Evolutionary conservation across 495 filamentous ascomycete genomes (phyloP).

Genomic region (Emericellopsis terricola): DNA sequence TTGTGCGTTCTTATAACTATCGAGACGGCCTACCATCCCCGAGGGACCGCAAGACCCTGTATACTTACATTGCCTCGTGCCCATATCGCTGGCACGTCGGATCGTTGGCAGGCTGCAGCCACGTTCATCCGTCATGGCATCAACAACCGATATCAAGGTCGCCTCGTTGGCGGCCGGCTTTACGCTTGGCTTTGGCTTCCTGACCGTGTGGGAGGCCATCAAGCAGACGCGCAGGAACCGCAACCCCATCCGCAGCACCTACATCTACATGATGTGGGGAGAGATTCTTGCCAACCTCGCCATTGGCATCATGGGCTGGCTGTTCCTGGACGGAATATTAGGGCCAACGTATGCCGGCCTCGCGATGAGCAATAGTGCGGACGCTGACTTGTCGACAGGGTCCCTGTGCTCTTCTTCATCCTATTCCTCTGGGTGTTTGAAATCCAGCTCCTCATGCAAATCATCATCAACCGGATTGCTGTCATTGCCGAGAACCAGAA

Average conservation of each 20-base stretch:
- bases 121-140: too few species aligned
- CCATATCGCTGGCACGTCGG: too few species aligned
- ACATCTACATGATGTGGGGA: slow-evolving; percentile 25
- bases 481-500: slow-evolving; percentile 16
- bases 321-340: slow-evolving; percentile 17
- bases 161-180: slow-evolving; percentile 21
- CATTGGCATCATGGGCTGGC: slow-evolving; percentile 19
- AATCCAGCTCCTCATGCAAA: slow-evolving; percentile 24
- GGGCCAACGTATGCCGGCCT: slow-evolving; percentile 11
- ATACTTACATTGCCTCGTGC: too few species aligned
- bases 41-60: too few species aligned
- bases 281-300: slow-evolving; percentile 19
- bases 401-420: slow-evolving; percentile 11
- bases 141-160: slow-evolving; percentile 5
- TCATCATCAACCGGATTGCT: slow-evolving; percentile 29
- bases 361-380: not conserved
- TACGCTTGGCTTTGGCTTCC: slow-evolving; percentile 21
- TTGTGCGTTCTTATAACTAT: too few species aligned
- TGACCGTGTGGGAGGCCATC: slow-evolving; percentile 20
- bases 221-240: slow-evolving; percentile 14
- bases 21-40: too few species aligned
- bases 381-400: slow-evolving; percentile 1
- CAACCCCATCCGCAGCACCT: slow-evolving; percentile 10
- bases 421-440: slow-evolving; percentile 19
- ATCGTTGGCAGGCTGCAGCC: too few species aligned